phyloP scores from a whole-genome alignment of 805 yeast genomes.

The Yarrowia sp. region DNA sequence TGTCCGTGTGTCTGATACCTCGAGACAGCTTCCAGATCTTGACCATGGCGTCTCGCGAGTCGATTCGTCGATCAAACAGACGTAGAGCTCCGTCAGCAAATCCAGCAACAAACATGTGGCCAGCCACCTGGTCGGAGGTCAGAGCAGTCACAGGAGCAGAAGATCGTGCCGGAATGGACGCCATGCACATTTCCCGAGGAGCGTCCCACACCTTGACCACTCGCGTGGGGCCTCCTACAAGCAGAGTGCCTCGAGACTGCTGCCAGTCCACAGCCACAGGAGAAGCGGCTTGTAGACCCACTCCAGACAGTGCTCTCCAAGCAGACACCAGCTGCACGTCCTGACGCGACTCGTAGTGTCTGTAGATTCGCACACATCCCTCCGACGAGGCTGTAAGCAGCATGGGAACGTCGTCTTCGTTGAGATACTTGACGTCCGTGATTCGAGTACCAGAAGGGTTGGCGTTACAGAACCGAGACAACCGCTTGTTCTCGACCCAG shows the following conservation, averaged over 20 bases:
- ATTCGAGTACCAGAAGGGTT: slow-evolving; percentile 86
- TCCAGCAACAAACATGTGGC: slow-evolving; percentile 85
- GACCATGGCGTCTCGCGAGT: slow-evolving; percentile 80
- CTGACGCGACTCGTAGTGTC: slow-evolving; percentile 59
- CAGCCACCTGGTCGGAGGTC: slow-evolving; percentile 94
- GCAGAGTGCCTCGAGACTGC: slow-evolving; percentile 84
- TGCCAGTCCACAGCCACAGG: slow-evolving; percentile 87
- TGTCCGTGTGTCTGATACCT: slow-evolving; percentile 42
- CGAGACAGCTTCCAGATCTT: slow-evolving; percentile 58
- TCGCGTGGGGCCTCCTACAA: slow-evolving; percentile 93
- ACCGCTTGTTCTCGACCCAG: slow-evolving; percentile 61
- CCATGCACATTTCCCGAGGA: slow-evolving; percentile 79
- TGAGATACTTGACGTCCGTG: slow-evolving; percentile 78
- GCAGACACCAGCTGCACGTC: slow-evolving; percentile 67
- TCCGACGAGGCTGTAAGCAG: slow-evolving; percentile 87
- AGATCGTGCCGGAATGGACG: slow-evolving; percentile 87
- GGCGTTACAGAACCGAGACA: slow-evolving; percentile 72
- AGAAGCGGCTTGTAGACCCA: neutral
- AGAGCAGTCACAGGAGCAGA: slow-evolving; percentile 82
- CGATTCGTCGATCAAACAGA: slow-evolving; percentile 85
- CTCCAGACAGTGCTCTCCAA: slow-evolving; percentile 90
- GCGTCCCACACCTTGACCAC: slow-evolving; percentile 96
- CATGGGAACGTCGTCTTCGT: slow-evolving; percentile 88
- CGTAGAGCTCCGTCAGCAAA: slow-evolving; percentile 86
- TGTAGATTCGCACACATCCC: slow-evolving; percentile 86